Evolutionary conservation across 345 rosid species (phyloP), one percentile per base, ranked within the genome.

Genomic region (Clarkia xantiana): DNA sequence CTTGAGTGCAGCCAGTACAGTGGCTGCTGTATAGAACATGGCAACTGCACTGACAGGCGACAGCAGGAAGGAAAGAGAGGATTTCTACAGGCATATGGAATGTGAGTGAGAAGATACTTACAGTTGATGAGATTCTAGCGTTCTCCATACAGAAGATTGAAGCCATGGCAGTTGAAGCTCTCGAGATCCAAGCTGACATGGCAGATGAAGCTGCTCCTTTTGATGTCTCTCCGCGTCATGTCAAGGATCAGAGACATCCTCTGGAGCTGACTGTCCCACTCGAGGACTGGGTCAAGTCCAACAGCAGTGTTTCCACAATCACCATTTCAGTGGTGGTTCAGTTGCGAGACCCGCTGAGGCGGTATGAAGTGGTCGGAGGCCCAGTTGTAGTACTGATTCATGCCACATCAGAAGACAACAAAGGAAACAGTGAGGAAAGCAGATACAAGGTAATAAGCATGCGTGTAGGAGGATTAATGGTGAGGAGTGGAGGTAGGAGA

Each of bases 281-380:
- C 2, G 93, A 86, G 36, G 83, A 83, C 44, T 90, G 94, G 93
- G 56, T 66, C 0, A 70, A 61, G 50, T 49, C 59, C 14, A 29
- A 59, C 53, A 56, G 62, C 58, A 15, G 56, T 3, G 56, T 46
- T 39, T 71, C 56, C 51, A 41, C 68, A n/a, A 45, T 81, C 38
- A 66, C 74, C 8, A 36, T 90, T 18, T 69, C 73, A 8, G 78
- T 77, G 23, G 52, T 74, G 11, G 67, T 83, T 55, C 98, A 81
- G 72, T 67, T 83, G 9, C 74, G 86, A 6, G 98, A 90, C 54
- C 98, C 98, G 3, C 16, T 73, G 4, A 71, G 98, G 68, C 73
- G 83, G 67, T 86, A 79, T 14, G 98, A 90, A 65, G 79, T 77
- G 0, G 98, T 90, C 13, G 98, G 97, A 51, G 93, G 89, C 10